Conservation (phyloP, 257 asterid species). For the Nicotiana undulata region DNA sequence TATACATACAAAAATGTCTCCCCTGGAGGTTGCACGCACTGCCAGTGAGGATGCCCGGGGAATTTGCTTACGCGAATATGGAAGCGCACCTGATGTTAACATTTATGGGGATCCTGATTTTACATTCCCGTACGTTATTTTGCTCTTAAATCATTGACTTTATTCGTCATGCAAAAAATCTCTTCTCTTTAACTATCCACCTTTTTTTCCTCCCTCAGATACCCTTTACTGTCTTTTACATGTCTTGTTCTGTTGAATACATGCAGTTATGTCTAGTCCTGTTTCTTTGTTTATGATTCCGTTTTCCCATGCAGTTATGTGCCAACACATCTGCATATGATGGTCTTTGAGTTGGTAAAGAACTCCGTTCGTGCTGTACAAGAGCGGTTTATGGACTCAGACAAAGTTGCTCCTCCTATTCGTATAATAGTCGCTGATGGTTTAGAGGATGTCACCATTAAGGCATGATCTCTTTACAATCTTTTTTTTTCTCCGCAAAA, state of each 20-base stretch:
- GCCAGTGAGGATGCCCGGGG: conserved; percentile 93
- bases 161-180: neutral
- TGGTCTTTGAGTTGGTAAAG: conserved; percentile 96
- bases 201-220: neutral
- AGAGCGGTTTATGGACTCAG: conserved; percentile 71
- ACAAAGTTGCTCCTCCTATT: conserved; percentile 77
- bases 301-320: conserved; percentile 48
- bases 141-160: neutral
- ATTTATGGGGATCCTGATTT: conserved; percentile 85
- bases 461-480: conserved; percentile 37
- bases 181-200: neutral
- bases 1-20: conserved; percentile 93
- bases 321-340: conserved; percentile 86
- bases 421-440: conserved; percentile 96
- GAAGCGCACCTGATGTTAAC: conserved; percentile 74
- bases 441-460: conserved; percentile 87
- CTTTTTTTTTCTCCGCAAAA: neutral
- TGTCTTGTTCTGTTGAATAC: neutral
- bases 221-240: neutral
- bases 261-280: neutral
- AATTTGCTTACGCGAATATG: conserved; percentile 77
- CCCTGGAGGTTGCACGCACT: conserved; percentile 63
- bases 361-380: conserved; percentile 95
- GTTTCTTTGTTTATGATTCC: neutral
- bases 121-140: conserved; percentile 69